A percentile compares a stretch with the other conserved stretches of the same genome.
These are phyloP conservation scores for Delonix regia DNA, from an alignment of 306 rosid species.

Conservation along the genomic window DNA sequence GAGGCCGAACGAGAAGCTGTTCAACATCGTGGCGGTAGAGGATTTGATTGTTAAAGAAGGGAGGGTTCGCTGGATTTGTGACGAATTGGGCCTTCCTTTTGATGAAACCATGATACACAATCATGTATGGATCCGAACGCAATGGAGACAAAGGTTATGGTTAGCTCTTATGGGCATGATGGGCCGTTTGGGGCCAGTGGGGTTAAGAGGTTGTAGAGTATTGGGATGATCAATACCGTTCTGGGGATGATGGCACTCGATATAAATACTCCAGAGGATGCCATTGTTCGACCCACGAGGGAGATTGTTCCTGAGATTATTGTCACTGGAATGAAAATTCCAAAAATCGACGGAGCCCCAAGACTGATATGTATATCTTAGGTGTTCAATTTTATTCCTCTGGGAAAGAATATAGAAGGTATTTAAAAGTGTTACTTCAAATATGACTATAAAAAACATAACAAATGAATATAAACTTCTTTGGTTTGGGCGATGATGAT, in stretches of 20 bases:
- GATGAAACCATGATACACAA: conserved; percentile 89
- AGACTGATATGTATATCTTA: conserved; percentile 52
- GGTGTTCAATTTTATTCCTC: neutral
- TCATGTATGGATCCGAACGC: conserved; percentile 92
- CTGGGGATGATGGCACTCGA: conserved; percentile 75
- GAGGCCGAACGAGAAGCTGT: conserved; percentile 80
- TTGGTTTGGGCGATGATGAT: conserved; percentile 72
- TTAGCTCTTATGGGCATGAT: conserved; percentile 78
- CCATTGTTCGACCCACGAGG: conserved; percentile 61
- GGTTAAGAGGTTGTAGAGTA: conserved; percentile 62
- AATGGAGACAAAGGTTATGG: conserved; percentile 93
- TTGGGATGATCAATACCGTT: conserved; percentile 63
- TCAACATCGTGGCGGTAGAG: conserved; percentile 87
- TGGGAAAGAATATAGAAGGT: too few species aligned
- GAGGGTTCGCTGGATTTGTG: conserved; percentile 76
- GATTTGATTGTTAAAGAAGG: conserved; percentile 82
- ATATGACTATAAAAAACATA: too few species aligned
- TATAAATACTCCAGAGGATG: conserved; percentile 73
- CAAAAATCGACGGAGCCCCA: conserved; percentile 72
- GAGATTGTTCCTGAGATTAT: conserved; percentile 73
- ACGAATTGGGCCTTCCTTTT: conserved; percentile 93
- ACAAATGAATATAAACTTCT: too few species aligned
- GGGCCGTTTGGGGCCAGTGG: conserved; percentile 78
- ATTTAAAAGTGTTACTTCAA: too few species aligned
- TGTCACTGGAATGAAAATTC: conserved; percentile 74